These are phyloP conservation scores for Debaryomyces castellii DNA, from an alignment of 805 yeast genomes.

Conservation along the genomic window DNA sequence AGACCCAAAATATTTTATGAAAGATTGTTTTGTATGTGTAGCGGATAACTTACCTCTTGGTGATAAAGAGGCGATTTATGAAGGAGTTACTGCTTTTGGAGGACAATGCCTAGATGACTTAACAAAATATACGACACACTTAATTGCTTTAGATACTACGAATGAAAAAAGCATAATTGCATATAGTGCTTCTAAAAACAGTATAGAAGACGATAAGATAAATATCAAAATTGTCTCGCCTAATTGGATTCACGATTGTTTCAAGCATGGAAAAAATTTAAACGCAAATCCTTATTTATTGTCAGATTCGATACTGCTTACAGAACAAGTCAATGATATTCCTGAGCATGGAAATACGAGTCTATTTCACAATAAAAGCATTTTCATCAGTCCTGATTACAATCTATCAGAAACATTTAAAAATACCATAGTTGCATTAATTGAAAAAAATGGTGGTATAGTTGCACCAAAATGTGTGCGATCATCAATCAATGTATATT, in stretches of 20 bases:
- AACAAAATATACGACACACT: constrained; percentile 75
- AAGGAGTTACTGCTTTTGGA: constrained; percentile 72
- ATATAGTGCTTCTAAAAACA: constrained; percentile 26
- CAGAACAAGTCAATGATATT: not conserved
- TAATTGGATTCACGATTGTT: constrained; percentile 75
- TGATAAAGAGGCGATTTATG: constrained; percentile 66
- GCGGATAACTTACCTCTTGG: constrained; percentile 55
- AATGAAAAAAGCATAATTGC: constrained; percentile 63
- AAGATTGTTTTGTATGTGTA: constrained; percentile 58
- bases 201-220: constrained; percentile 22
- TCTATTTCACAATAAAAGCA: constrained; percentile 24
- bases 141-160: constrained; percentile 54
- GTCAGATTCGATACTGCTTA: constrained; percentile 19
- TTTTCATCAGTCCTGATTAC: constrained; percentile 58
- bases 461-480: constrained; percentile 25
- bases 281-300: constrained; percentile 56
- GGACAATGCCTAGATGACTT: constrained; percentile 67
- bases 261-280: constrained; percentile 49
- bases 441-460: constrained; percentile 56
- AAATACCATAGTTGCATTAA: constrained; percentile 40
- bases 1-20: constrained; percentile 63
- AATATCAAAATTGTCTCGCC: constrained; percentile 67
- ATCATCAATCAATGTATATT: constrained; percentile 36
- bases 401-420: constrained; percentile 45
- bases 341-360: constrained; percentile 3